Evolutionary conservation across 441 rosid genomes (phyloP).

Genomic region (Iberis amara): DNA sequence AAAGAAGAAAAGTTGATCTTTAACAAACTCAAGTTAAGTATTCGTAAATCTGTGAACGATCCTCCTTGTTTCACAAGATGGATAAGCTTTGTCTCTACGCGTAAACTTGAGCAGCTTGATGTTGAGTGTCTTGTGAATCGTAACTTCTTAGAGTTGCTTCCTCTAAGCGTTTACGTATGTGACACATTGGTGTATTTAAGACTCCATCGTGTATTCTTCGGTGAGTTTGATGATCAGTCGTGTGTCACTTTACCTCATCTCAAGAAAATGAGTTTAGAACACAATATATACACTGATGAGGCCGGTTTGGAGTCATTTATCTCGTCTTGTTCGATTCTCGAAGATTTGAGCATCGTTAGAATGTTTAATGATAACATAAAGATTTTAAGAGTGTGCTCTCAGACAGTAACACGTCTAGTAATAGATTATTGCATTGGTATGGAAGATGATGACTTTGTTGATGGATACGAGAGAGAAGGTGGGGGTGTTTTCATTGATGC

Average conservation of each 20-base stretch:
- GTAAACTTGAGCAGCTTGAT: slow-evolving; percentile 16
- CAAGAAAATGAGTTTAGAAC: not conserved
- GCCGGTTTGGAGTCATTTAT: not conserved
- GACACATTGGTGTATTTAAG: not conserved
- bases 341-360: slow-evolving; percentile 8
- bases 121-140: slow-evolving; percentile 20
- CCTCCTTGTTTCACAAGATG: slow-evolving; percentile 5
- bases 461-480: not conserved
- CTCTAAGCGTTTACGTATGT: not conserved
- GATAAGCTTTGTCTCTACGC: not conserved
- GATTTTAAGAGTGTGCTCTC: slow-evolving; percentile 1
- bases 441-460: not conserved
- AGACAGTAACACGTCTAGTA: not conserved
- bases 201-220: slow-evolving; percentile 1
- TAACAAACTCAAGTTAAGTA: slow-evolving; percentile 13
- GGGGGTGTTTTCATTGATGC: slow-evolving; percentile 1
- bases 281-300: not conserved
- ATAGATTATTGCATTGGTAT: not conserved
- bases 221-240: not conserved
- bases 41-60: not conserved
- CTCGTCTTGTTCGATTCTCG: not conserved
- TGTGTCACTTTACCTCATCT: not conserved
- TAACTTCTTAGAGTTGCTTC: slow-evolving; percentile 9
- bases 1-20: slow-evolving; percentile 5
- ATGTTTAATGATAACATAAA: not conserved